These are phyloP conservation scores for Fusarium circinatum DNA, from an alignment of 2,329 filamentous ascomycete species.

Conservation along the genomic window DNA sequence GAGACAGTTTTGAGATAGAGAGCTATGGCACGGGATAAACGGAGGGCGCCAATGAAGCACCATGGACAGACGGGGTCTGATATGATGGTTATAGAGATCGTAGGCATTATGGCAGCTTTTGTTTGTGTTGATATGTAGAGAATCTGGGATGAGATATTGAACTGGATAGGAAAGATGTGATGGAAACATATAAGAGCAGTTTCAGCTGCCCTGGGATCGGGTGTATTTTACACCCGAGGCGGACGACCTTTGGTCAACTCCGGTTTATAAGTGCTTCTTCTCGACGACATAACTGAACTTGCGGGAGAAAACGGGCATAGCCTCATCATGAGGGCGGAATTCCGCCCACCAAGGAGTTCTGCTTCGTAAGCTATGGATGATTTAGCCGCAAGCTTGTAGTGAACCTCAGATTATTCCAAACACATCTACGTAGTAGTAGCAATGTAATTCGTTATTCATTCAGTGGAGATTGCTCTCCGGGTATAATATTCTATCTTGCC, in stretches of 20 bases:
- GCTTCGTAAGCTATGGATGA: not conserved
- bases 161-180: not conserved
- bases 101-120: constrained; percentile 65
- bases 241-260: not conserved
- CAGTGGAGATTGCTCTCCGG: constrained; percentile 31
- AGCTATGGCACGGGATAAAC: constrained; percentile 77
- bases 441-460: not conserved
- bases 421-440: not conserved
- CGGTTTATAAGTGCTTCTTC: not conserved
- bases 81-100: constrained; percentile 80
- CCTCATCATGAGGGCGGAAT: constrained; percentile 32
- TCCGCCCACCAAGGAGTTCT: constrained; percentile 30
- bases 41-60: constrained; percentile 84
- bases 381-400: not conserved
- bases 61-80: constrained; percentile 84
- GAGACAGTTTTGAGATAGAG: constrained; percentile 72
- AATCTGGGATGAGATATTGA: not conserved
- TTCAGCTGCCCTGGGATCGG: not conserved
- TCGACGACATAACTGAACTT: not conserved
- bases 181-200: not conserved
- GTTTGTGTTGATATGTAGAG: not conserved
- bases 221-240: not conserved
- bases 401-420: not conserved
- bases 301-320: not conserved
- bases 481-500: constrained; percentile 40